phyloP scores from a whole-genome alignment of 1,284 basidiomycete genomes.

The Austroboletus novae-zelandiae region DNA sequence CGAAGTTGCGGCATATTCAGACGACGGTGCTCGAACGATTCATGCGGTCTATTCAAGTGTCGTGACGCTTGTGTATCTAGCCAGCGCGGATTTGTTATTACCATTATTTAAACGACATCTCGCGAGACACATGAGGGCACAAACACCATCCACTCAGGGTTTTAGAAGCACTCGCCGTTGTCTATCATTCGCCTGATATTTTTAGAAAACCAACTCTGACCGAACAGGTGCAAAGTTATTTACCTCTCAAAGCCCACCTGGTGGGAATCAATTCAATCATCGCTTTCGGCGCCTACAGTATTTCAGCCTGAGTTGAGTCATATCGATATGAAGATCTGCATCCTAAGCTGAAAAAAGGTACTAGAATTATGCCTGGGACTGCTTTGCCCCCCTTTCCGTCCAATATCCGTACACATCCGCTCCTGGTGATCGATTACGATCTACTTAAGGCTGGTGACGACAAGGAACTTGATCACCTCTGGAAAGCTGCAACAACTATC shows the following conservation, averaged over 20 bases:
- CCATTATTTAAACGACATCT: slow-evolving; percentile 16
- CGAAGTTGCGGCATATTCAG: slow-evolving; percentile 53
- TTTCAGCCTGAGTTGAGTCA: no score
- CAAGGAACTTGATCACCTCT: not conserved
- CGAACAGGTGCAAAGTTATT: no score
- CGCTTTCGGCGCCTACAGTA: no score
- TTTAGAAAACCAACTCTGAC: no score
- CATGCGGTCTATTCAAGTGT: slow-evolving; percentile 37
- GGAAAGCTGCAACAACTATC: not conserved
- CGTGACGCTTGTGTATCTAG: slow-evolving; percentile 15
- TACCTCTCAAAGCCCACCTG: no score
- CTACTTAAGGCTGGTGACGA: not conserved
- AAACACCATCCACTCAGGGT: not conserved
- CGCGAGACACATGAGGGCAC: not conserved
- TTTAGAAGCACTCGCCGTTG: no score
- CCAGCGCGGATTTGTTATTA: slow-evolving; percentile 13
- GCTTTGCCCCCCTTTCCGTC: not conserved
- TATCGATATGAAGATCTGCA: no score
- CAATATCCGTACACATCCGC: not conserved
- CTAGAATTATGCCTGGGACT: not conserved
- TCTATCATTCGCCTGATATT: no score
- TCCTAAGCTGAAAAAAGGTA: not conserved
- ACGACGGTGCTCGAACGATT: slow-evolving; percentile 47
- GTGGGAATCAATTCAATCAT: no score
- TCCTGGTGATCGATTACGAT: not conserved